These are phyloP conservation scores for Plantago ovata DNA, from an alignment of 257 asterid species.

Conservation along the genomic window DNA sequence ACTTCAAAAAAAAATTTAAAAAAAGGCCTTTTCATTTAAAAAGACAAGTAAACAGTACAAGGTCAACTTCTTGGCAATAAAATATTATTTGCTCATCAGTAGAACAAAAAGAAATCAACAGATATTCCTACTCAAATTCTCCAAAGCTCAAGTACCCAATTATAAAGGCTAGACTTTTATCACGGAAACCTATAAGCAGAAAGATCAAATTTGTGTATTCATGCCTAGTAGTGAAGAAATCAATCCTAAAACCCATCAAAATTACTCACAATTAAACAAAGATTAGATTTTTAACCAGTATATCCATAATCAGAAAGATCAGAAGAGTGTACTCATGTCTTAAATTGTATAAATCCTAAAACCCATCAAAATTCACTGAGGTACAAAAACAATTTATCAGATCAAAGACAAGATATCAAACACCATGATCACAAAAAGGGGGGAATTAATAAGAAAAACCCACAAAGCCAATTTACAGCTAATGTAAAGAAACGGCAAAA, in stretches of 20 bases:
- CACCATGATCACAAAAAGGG: neutral
- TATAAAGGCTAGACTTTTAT: neutral
- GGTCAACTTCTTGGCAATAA: too few relatives aligned
- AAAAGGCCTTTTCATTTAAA: too few relatives aligned
- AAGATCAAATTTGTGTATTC: neutral
- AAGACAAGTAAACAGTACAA: too few relatives aligned
- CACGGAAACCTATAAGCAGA: neutral
- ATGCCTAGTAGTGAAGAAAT: neutral
- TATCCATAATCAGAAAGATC: neutral
- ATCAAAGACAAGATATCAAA: neutral
- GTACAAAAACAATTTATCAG: neutral
- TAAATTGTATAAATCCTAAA: neutral
- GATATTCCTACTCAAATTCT: too few relatives aligned
- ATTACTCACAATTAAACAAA: neutral
- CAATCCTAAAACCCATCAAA: neutral
- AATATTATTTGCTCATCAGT: too few relatives aligned
- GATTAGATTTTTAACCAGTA: neutral
- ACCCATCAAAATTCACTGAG: neutral
- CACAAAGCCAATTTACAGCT: neutral
- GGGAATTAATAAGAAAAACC: neutral
- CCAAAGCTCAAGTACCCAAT: too few relatives aligned
- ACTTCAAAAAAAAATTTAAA: too few relatives aligned
- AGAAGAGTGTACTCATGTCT: neutral
- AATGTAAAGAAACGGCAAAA: neutral
- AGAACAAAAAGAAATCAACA: too few relatives aligned